These are phyloP conservation scores for Articulospora tetracladia DNA, from an alignment of 495 filamentous ascomycete genomes.

Conservation along the genomic window DNA sequence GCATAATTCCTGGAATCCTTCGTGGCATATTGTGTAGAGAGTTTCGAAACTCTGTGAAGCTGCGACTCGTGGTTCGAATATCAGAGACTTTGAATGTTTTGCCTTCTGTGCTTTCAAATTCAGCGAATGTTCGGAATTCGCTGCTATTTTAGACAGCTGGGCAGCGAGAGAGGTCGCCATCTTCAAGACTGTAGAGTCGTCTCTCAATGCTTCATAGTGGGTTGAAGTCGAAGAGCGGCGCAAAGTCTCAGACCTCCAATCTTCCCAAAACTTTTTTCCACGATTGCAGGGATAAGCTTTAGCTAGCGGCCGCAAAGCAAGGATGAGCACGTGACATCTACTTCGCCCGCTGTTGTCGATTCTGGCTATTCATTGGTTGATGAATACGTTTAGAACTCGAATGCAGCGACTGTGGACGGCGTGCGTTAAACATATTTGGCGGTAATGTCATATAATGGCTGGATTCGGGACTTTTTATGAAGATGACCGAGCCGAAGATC, in stretches of 20 bases:
- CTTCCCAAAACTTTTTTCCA: background rate
- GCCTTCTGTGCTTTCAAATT: slow-evolving; percentile 87
- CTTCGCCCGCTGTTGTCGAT: background rate
- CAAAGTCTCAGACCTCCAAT: background rate
- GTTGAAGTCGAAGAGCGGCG: background rate
- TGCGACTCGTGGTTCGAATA: slow-evolving; percentile 81
- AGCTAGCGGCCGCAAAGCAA: background rate
- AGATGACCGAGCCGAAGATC: slow-evolving; percentile 27
- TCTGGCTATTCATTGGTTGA: background rate
- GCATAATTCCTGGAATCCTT: slow-evolving; percentile 89
- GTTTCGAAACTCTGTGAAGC: slow-evolving; percentile 83
- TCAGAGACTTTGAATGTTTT: slow-evolving; percentile 83
- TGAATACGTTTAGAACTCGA: background rate
- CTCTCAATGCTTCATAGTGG: slow-evolving; percentile 6
- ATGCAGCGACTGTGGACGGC: too few relatives aligned
- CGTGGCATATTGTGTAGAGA: slow-evolving; percentile 78
- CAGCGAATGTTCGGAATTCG: slow-evolving; percentile 71
- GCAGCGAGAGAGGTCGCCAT: slow-evolving; percentile 78
- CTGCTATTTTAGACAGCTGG: slow-evolving; percentile 77
- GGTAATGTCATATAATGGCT: background rate
- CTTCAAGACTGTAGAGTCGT: slow-evolving; percentile 13
- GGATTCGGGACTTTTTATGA: background rate
- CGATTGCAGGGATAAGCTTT: background rate
- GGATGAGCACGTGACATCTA: background rate
- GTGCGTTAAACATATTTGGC: too few relatives aligned